A percentile compares a stretch with the other conserved stretches of the same genome.
Evolutionary conservation across 441 rosid species (phyloP).

Genomic region (Populus hybrid): DNA sequence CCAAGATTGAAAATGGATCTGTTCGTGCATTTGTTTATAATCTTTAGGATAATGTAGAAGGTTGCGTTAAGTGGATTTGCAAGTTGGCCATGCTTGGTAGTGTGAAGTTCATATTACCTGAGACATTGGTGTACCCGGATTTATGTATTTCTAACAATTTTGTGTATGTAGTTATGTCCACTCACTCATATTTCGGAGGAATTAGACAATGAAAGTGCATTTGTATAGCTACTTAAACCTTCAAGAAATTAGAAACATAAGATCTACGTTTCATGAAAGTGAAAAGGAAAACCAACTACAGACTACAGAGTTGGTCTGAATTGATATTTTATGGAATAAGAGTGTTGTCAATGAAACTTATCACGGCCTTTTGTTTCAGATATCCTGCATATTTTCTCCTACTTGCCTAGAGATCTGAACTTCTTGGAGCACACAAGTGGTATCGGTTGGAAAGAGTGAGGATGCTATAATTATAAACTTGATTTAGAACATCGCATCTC

Average conservation of each 20-base stretch:
- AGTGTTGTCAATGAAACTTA: not conserved
- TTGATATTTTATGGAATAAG: constrained; percentile 1
- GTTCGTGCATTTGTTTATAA: not conserved
- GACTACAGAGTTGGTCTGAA: not conserved
- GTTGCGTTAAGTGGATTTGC: not conserved
- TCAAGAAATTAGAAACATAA: not conserved
- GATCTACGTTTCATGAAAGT: not conserved
- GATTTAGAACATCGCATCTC: not conserved
- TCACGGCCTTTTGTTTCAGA: constrained; percentile 40
- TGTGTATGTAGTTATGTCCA: not conserved
- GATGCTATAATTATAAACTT: constrained; percentile 15
- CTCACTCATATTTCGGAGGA: not conserved
- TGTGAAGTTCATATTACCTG: not conserved
- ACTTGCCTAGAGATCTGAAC: constrained; percentile 85
- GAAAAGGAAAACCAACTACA: not conserved
- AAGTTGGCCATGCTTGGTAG: not conserved
- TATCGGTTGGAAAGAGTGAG: constrained; percentile 96
- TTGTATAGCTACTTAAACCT: not conserved
- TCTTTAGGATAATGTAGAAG: not conserved
- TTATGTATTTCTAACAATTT: not conserved
- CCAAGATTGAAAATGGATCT: not conserved
- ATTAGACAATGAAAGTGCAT: not conserved
- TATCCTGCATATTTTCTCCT: constrained; percentile 82
- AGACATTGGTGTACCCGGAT: not conserved
- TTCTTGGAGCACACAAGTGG: constrained; percentile 89